phyloP scores from a whole-genome alignment of 768 basidiomycete species.

The Pulveroboletus ravenelii region DNA sequence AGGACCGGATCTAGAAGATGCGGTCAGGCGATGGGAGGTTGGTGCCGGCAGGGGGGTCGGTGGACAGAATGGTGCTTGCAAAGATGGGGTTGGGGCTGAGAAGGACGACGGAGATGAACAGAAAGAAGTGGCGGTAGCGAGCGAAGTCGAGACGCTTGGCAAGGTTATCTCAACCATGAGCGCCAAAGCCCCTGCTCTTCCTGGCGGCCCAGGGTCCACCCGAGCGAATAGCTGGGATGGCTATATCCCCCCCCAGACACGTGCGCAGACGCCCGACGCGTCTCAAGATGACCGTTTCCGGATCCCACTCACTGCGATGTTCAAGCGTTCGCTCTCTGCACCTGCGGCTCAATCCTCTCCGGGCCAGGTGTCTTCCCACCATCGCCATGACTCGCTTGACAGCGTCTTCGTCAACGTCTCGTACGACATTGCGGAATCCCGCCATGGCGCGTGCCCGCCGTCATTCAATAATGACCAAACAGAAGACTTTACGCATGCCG shows the following conservation, averaged over 20 bases:
- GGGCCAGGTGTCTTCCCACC: slow-evolving; percentile 9
- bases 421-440: slow-evolving; percentile 27
- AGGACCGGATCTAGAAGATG: slow-evolving; percentile 56
- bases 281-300: slow-evolving; percentile 32
- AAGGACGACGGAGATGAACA: slow-evolving; percentile 25
- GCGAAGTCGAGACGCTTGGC: slow-evolving; percentile 7
- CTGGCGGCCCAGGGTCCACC: background rate
- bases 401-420: slow-evolving; percentile 30
- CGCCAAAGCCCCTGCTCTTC: background rate
- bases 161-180: slow-evolving; percentile 3
- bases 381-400: slow-evolving; percentile 22
- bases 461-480: slow-evolving; percentile 16
- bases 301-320: slow-evolving; percentile 59
- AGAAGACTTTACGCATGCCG: slow-evolving; percentile 19
- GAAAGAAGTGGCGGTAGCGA: slow-evolving; percentile 15
- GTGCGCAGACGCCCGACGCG: slow-evolving; percentile 29
- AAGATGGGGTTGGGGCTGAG: background rate
- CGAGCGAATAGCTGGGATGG: slow-evolving; percentile 2
- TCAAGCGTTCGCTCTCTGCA: slow-evolving; percentile 59
- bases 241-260: slow-evolving; percentile 10
- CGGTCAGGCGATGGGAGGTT: slow-evolving; percentile 49
- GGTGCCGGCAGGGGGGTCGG: slow-evolving; percentile 3
- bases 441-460: slow-evolving; percentile 6
- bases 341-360: slow-evolving; percentile 34
- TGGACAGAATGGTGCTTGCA: slow-evolving; percentile 5